Percentiles rank a stretch among this genome's conserved stretches.
Evolutionary conservation across 805 yeast genomes (phyloP).

Genomic region (Blastobotrys terrestris): DNA sequence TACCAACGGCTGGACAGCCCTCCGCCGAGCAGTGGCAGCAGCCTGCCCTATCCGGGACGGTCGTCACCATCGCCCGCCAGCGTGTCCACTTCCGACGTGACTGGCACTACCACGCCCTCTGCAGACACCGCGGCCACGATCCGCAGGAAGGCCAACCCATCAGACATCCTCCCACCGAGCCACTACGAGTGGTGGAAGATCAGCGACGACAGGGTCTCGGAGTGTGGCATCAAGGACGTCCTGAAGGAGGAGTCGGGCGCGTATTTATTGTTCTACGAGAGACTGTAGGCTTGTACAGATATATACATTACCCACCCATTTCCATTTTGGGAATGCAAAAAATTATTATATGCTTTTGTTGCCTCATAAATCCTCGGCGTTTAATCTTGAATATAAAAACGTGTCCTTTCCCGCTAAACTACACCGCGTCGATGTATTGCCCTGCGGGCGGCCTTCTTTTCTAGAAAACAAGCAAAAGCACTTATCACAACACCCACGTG

Average conservation of each 20-base stretch:
- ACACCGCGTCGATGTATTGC: neutral
- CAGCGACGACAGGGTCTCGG: constrained; percentile 68
- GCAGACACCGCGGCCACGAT: neutral
- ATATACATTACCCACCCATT: constrained; percentile 2
- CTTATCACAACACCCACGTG: too few relatives aligned
- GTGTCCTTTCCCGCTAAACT: too few relatives aligned
- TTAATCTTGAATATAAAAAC: too few relatives aligned
- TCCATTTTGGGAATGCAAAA: constrained; percentile 2
- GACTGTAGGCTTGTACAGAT: constrained; percentile 17
- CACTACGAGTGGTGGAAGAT: constrained; percentile 59
- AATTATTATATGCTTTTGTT: neutral
- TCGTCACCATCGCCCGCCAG: constrained; percentile 18
- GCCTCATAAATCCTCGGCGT: too few relatives aligned
- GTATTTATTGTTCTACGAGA: constrained; percentile 79
- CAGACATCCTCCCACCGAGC: constrained; percentile 39
- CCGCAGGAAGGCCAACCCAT: neutral
- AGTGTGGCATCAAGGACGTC: constrained; percentile 52
- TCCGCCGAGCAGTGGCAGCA: neutral
- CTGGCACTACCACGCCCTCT: constrained; percentile 3
- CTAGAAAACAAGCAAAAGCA: neutral
- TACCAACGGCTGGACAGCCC: neutral
- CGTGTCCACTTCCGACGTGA: constrained; percentile 9
- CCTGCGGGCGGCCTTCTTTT: neutral
- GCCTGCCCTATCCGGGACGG: constrained; percentile 16
- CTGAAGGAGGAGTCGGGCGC: constrained; percentile 68